Percentiles rank a stretch among this genome's conserved stretches.
Conservation (phyloP, 1,284 basidiomycete genomes). For the Microbotryum violaceum region DNA sequence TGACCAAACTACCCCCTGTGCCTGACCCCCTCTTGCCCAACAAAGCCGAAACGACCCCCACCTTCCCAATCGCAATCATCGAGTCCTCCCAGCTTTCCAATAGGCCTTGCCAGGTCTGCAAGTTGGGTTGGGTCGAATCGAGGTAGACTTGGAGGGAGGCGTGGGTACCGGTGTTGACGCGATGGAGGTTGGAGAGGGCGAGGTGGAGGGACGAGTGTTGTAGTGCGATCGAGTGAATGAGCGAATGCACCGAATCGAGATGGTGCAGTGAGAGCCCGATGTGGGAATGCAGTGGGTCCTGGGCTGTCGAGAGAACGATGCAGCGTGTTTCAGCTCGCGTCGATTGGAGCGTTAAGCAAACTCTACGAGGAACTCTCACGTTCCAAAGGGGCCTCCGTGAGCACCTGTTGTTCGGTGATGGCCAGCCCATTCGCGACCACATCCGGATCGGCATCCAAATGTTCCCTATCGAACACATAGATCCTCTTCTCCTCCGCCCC, state of each 20-base stretch:
- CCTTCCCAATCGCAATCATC: conserved; percentile 28
- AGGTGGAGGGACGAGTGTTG: conserved; percentile 26
- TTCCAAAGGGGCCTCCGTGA: conserved; percentile 24
- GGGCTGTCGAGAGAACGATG: conserved; percentile 3
- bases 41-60: conserved; percentile 20
- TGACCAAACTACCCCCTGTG: background rate
- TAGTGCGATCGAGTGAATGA: conserved; percentile 24
- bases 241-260: conserved; percentile 30
- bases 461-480: conserved; percentile 30
- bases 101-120: conserved; percentile 13
- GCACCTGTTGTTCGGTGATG: conserved; percentile 21
- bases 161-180: conserved; percentile 23
- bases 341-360: too few relatives aligned
- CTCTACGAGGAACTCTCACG: conserved; percentile 9
- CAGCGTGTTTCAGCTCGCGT: background rate
- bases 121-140: conserved; percentile 7
- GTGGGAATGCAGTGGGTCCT: conserved; percentile 31
- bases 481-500: conserved; percentile 2
- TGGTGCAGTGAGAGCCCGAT: conserved; percentile 32
- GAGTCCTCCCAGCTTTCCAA: conserved; percentile 21
- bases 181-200: conserved; percentile 27
- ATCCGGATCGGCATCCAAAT: conserved; percentile 30
- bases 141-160: conserved; percentile 16
- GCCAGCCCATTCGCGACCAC: conserved; percentile 13
- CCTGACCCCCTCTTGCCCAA: background rate